Evolutionary conservation across 2,329 filamentous ascomycete species (phyloP).

Genomic region (Penicillium sp.): DNA sequence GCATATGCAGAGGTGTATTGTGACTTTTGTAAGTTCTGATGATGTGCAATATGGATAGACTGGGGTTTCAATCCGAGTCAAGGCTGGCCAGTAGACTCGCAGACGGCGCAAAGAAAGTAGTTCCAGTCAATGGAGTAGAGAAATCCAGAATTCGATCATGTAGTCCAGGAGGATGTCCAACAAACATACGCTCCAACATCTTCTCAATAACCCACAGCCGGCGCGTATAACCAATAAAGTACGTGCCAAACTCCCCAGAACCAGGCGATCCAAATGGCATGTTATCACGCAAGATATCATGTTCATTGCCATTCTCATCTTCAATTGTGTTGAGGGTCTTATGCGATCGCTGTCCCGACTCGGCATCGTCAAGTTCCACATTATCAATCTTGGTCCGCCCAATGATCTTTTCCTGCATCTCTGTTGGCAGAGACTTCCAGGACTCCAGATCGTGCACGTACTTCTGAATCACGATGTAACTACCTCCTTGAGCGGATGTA

Average conservation of each 20-base stretch:
- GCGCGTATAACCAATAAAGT: constrained; percentile 63
- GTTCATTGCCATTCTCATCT: constrained; percentile 58
- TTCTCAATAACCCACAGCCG: constrained; percentile 63
- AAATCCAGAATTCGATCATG: constrained; percentile 64
- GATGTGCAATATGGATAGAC: neutral
- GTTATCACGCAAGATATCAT: constrained; percentile 63
- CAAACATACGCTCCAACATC: constrained; percentile 65
- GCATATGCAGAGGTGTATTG: neutral
- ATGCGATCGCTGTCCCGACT: constrained; percentile 57
- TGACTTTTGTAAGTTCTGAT: neutral
- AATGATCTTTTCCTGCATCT: constrained; percentile 63
- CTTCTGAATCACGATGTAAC: constrained; percentile 66
- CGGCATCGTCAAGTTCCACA: constrained; percentile 61
- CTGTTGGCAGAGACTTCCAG: constrained; percentile 56
- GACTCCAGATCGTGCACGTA: constrained; percentile 60
- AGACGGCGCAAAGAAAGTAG: constrained; percentile 61
- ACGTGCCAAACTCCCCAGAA: constrained; percentile 60
- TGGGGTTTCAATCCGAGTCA: constrained; percentile 19
- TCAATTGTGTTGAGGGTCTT: constrained; percentile 63
- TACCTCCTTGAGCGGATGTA: constrained; percentile 54
- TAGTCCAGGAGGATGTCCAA: constrained; percentile 59
- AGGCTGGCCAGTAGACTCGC: constrained; percentile 45
- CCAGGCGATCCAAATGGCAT: constrained; percentile 66
- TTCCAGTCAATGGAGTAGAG: constrained; percentile 59
- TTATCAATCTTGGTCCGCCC: constrained; percentile 65